Conservation (phyloP, 2,329 filamentous ascomycete genomes). For the Arthrobotrys sphaeroides region DNA sequence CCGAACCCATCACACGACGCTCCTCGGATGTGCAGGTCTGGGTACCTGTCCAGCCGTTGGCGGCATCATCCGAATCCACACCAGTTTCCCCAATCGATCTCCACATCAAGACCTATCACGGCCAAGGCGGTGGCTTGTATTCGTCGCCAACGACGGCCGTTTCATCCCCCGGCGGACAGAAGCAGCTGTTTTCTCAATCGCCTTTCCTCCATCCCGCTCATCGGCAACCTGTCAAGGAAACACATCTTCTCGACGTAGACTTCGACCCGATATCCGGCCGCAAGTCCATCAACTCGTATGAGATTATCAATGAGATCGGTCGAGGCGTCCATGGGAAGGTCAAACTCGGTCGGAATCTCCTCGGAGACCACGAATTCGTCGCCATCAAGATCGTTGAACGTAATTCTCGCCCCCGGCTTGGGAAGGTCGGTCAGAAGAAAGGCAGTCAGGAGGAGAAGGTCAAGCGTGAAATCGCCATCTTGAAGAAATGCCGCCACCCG, state of each 20-base stretch:
- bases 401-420: slow-evolving; percentile 90
- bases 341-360: slow-evolving; percentile 84
- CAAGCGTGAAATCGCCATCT: slow-evolving; percentile 94
- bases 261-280: slow-evolving; percentile 87
- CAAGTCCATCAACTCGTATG: slow-evolving; percentile 97
- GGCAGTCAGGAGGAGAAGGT: slow-evolving; percentile 72
- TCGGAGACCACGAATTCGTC: slow-evolving; percentile 67
- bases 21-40: slow-evolving; percentile 53
- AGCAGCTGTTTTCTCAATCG: slow-evolving; percentile 46
- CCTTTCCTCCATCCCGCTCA: slow-evolving; percentile 57
- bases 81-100: slow-evolving; percentile 47
- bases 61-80: slow-evolving; percentile 46
- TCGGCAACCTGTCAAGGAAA: slow-evolving; percentile 57
- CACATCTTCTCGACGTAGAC: slow-evolving; percentile 69
- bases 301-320: slow-evolving; percentile 94
- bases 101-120: slow-evolving; percentile 51
- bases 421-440: slow-evolving; percentile 69
- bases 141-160: slow-evolving; percentile 50
- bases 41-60: slow-evolving; percentile 48
- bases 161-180: slow-evolving; percentile 46
- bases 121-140: slow-evolving; percentile 43
- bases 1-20: slow-evolving; percentile 52
- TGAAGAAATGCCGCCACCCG: slow-evolving; percentile 97
- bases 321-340: slow-evolving; percentile 97
- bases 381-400: slow-evolving; percentile 99